phyloP scores from a whole-genome alignment of 2,329 filamentous ascomycete species.

The Colletotrichum limetticola region DNA sequence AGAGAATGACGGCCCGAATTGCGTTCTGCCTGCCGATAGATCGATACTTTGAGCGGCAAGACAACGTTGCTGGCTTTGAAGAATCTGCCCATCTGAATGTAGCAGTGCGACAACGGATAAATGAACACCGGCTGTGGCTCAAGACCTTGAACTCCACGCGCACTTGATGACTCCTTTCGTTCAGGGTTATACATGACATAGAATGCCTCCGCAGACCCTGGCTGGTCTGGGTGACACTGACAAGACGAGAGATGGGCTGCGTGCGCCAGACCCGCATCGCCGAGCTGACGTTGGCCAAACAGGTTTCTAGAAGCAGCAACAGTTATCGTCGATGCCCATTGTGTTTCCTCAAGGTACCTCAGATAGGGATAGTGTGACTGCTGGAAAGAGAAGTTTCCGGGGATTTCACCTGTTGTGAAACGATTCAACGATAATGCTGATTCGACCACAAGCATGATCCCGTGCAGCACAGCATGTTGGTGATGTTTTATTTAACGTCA shows the following conservation, averaged over 20 bases:
- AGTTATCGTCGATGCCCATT: conserved; percentile 3
- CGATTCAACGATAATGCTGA: conserved; percentile 20
- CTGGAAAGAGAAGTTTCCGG: conserved; percentile 7
- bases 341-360: neutral
- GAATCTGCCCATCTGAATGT: conserved; percentile 1
- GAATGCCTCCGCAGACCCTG: neutral
- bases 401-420: conserved; percentile 20
- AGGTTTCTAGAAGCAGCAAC: neutral
- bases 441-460: neutral
- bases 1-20: neutral
- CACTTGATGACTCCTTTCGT: neutral
- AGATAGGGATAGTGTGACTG: neutral
- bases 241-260: conserved; percentile 5
- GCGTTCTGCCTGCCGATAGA: neutral
- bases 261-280: neutral
- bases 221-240: neutral
- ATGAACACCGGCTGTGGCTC: neutral
- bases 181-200: neutral
- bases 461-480: conserved; percentile 2
- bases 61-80: neutral
- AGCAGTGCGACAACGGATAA: neutral
- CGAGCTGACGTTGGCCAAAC: conserved; percentile 5
- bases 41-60: neutral
- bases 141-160: neutral
- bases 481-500: conserved; percentile 22